Base-by-base conservation (phyloP, 768 basidiomycete species). In the Roridomyces roridus region DNA sequence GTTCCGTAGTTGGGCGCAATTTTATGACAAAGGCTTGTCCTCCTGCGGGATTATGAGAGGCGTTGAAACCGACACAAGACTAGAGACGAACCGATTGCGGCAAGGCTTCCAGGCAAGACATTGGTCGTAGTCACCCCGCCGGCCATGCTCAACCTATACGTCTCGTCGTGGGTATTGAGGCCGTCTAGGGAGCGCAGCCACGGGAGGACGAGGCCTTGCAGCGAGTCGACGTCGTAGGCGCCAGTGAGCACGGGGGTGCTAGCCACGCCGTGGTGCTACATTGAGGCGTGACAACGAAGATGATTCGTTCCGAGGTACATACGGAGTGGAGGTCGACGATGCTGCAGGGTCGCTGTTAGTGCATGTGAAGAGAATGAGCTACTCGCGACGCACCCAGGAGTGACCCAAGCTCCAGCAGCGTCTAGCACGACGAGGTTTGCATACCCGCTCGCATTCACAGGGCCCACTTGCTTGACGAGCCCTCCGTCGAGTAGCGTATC, bases 1-100 rank as follows among this genome's bases (percentile, higher is more conserved):
- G 80, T 65, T 90, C 89, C 0, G 73, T 64, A 0, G 91, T 92
- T 17, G 78, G 75, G 17, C 92, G 79, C 4, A 89, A 68, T 68
- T 93, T 94, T 68, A 93, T 89, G 4, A 85, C 72, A 67, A 90
- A 92, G 0, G 88, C 86, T 65, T 91, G 90, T 21, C 91, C 91
- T 35, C 89, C 89, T 28, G 34, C 34, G 0, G 14, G 47, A 51
- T 43, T 25, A 43, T 7, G 47, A 15, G 15, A n/a, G 17, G 23
- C 20, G 35, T n/a, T 6, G 34, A 1, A 20, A 5, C 6, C 35
- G 0, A 42, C 17, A 36, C 24, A 26, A 25, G 42, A 6, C 31
- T 36, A n/a, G 1, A 28, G 15, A 53, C 61, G 7, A 44, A 85
- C 86, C 86, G 15, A 89, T 89, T 18, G 82, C 83, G 57, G 82